Evolutionary conservation across 2,329 filamentous ascomycete genomes (phyloP), one percentile per base, ranked within the genome.

Genomic region (Fusarium drepaniforme): DNA sequence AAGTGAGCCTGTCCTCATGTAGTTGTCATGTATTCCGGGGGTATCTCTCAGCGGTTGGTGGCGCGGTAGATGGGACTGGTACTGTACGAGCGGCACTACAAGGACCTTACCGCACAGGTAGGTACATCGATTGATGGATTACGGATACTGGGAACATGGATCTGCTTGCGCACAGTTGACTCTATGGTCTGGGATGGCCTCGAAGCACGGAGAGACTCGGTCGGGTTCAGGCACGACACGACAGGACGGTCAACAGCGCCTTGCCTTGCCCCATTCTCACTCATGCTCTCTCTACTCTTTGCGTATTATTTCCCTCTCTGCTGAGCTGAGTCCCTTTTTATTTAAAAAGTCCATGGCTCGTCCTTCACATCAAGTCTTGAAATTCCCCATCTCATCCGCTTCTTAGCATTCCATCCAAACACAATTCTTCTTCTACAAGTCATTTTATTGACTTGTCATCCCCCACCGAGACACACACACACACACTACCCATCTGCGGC

Each of bases 261-360:
- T 25, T 37, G 35, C 35, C 37, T 44, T 51, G 49, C 72, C 65
- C 68, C 40, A 70, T 49, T 75, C 70, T 42, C 65, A 61, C 67
- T 63, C 63, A 57, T 73, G 59, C 60, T 57, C 53, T 46, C 30
- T 63, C 40, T 40, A n/a, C 18, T 42, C 18, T 46, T 21, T 35
- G 12, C 33, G 44, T 49, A 68, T 75, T 58, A 66, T 70, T 59
- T 59, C 15, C 38, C 38, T 68, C 21, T 9, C 16, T 51, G 44
- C 44, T 49, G 23, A 33, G n/a, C 28, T 51, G 53, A 28, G 28
- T 66, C 46, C n/a, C 18, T 59, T 59, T 23, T 70, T 13, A 30
- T 71, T 75, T 75, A 75, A 71, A 75, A 75, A 71, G 73, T 71
- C 73, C 70, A 61, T 70, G 66, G 49, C 73, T 74, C 73, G 53